Evolutionary conservation across 2,329 filamentous ascomycete species (phyloP), one percentile per base, ranked within the genome.

Genomic region (Neospermospora avenae): DNA sequence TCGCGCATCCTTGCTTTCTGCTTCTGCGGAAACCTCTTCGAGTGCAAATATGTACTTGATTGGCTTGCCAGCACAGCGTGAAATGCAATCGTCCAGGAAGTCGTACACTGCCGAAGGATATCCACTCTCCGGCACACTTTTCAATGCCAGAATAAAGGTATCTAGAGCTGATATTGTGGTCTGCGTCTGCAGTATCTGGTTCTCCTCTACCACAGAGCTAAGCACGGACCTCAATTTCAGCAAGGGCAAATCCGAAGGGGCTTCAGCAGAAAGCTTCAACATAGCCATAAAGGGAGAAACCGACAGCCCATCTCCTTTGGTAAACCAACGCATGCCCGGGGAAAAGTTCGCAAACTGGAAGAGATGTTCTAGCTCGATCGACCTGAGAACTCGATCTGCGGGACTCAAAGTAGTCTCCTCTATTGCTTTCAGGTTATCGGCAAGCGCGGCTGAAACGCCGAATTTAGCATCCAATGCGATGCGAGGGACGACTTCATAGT

Each of bases 321-420:
- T 82, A 77, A 95, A 97, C 93, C 93, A 98, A 63, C 89, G 86
- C 86, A 96, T 95, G 5, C 87, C 87, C 0, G 90, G 86, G 3
- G 92, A 96, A 68, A 87, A 85, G 63, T 86, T 84, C 3, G 93
- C 91, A 71, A 97, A 90, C 31, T 86, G 82, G 18, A 96, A 84
- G 18, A 96, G 78, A 72, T 93, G 90, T 72, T 92, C 87, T 28
- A 97, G 77, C 74, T 96, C 90, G 69, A 93, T 83, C 10, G 89
- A 73, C 22, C 84, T 78, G 49, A 93, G 77, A 1, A 80, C 80
- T 53, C 79, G 74, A 49, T 84, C 78, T 44, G 81, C 78, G 2
- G 78, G 74, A 16, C 55, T 60, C 18, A 66, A 57, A 3, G 49
- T 48, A 6, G 80, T 77, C 14, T 80, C 74, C 45, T 88, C 84